phyloP scores from a whole-genome alignment of 2,329 filamentous ascomycete species.

The Hypoxylon sp. region DNA sequence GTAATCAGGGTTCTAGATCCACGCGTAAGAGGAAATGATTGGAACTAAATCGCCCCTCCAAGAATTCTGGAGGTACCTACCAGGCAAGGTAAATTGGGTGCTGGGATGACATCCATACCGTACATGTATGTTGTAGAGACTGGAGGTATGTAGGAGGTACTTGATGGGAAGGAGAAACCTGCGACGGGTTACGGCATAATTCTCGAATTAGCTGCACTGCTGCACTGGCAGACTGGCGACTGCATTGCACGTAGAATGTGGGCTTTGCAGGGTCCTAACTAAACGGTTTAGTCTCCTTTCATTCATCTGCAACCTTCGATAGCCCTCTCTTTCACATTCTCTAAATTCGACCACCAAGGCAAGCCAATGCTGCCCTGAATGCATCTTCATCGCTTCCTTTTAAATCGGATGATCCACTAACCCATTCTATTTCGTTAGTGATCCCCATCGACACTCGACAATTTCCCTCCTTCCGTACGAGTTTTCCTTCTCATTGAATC shows the following conservation, averaged over 20 bases:
- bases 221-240: slow-evolving; percentile 21
- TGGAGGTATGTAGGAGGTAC: too few relatives aligned
- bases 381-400: slow-evolving; percentile 16
- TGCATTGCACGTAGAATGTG: slow-evolving; percentile 25
- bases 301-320: slow-evolving; percentile 37
- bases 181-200: slow-evolving; percentile 38
- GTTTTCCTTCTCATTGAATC: slow-evolving; percentile 17
- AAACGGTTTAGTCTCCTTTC: slow-evolving; percentile 33
- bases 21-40: slow-evolving; percentile 1
- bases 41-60: slow-evolving; percentile 27
- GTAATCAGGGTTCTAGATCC: neutral
- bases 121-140: neutral
- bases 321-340: slow-evolving; percentile 42
- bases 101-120: slow-evolving; percentile 1
- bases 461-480: neutral
- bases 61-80: slow-evolving; percentile 22
- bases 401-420: slow-evolving; percentile 19
- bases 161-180: slow-evolving; percentile 28
- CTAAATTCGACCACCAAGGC: slow-evolving; percentile 35
- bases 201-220: slow-evolving; percentile 21
- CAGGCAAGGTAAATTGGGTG: slow-evolving; percentile 6
- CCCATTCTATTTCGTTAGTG: slow-evolving; percentile 20
- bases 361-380: slow-evolving; percentile 42
- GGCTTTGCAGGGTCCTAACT: slow-evolving; percentile 39
- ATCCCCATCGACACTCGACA: slow-evolving; percentile 11